Conservation (phyloP, 768 basidiomycete genomes). For the Cyclocybe cylindracea region DNA sequence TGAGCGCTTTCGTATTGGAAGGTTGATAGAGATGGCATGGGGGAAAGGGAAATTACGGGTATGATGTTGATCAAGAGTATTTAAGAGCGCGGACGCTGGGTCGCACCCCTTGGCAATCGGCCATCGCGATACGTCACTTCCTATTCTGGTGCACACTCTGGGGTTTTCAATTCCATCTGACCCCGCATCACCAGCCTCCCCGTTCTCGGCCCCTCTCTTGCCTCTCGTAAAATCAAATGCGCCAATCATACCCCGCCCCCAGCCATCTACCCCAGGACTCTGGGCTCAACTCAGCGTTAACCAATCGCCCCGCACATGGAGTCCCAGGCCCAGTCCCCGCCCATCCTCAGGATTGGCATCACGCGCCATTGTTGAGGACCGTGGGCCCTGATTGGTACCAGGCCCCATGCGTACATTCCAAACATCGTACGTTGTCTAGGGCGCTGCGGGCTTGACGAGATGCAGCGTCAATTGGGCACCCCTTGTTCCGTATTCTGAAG, state of each 20-base stretch:
- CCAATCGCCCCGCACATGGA: background rate
- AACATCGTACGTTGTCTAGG: too few relatives aligned
- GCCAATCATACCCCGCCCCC: too few relatives aligned
- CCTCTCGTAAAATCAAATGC: too few relatives aligned
- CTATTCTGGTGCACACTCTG: conserved; percentile 26
- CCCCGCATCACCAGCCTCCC: background rate
- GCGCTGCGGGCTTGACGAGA: too few relatives aligned
- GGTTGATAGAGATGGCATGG: conserved; percentile 47
- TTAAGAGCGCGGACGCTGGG: conserved; percentile 7
- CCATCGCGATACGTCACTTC: conserved; percentile 34
- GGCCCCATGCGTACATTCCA: too few relatives aligned
- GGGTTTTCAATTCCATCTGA: conserved; percentile 4
- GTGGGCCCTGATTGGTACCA: too few relatives aligned
- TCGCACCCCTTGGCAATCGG: conserved; percentile 15
- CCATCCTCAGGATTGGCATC: too few relatives aligned
- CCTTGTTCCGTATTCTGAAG: too few relatives aligned
- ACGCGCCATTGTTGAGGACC: too few relatives aligned
- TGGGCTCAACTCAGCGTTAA: background rate
- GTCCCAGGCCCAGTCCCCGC: background rate
- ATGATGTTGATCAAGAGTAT: conserved; percentile 2
- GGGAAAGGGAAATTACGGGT: conserved; percentile 18
- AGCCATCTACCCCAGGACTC: too few relatives aligned
- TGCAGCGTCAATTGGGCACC: too few relatives aligned
- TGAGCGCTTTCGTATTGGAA: conserved; percentile 43
- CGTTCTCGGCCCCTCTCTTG: too few relatives aligned